Evolutionary conservation across 2,329 filamentous ascomycete species (phyloP).

Genomic region (Phialophora chinensis): DNA sequence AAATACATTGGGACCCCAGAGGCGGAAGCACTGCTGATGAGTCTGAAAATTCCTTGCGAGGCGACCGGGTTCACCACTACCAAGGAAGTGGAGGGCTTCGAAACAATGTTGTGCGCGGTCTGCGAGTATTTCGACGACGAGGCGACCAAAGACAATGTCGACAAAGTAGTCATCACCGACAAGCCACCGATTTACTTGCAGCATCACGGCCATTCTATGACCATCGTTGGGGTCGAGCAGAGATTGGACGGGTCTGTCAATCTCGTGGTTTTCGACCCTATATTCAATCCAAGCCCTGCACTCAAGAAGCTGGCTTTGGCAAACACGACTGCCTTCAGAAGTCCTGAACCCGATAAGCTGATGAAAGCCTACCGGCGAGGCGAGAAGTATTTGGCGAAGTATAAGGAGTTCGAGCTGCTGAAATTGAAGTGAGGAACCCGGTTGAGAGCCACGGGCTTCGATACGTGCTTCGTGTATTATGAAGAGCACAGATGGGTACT

Average conservation of each 20-base stretch:
- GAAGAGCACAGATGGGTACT: not conserved
- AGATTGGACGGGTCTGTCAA: conserved; percentile 66
- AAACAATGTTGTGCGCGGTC: conserved; percentile 69
- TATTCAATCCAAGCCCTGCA: conserved; percentile 71
- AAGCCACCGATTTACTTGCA: conserved; percentile 90
- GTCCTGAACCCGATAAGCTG: conserved; percentile 58
- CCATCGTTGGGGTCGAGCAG: conserved; percentile 83
- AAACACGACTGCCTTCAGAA: conserved; percentile 48
- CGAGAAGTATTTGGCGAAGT: conserved; percentile 69
- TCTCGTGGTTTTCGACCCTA: conserved; percentile 86
- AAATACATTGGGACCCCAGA: conserved; percentile 97
- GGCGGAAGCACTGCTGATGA: conserved; percentile 79
- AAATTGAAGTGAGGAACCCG: conserved; percentile 55
- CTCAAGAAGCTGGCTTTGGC: conserved; percentile 62
- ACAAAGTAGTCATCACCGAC: conserved; percentile 72
- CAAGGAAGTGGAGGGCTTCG: conserved; percentile 54
- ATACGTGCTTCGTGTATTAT: not conserved
- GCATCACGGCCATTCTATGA: conserved; percentile 85
- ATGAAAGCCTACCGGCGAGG: conserved; percentile 77
- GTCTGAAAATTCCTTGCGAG: conserved; percentile 71
- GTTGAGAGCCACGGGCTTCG: not conserved
- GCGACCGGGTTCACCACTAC: conserved; percentile 64
- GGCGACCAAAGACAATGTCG: conserved; percentile 52
- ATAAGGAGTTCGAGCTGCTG: conserved; percentile 79
- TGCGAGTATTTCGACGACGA: conserved; percentile 73